These are phyloP conservation scores for Trichocomaceae sp. DNA, from an alignment of 2,329 filamentous ascomycete species.

Conservation along the genomic window DNA sequence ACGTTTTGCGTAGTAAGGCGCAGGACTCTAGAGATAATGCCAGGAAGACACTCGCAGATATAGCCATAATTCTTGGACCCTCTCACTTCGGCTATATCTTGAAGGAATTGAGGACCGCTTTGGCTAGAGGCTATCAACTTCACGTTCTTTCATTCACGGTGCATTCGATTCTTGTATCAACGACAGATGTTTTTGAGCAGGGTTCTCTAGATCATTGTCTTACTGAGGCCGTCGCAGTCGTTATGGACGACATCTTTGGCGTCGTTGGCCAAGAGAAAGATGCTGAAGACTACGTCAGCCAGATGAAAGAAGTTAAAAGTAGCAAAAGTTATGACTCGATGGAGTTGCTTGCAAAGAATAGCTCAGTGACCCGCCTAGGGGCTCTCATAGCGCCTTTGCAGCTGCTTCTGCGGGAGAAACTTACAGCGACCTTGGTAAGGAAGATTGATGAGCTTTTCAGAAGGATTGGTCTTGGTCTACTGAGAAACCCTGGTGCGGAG, in stretches of 20 bases:
- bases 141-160: constrained; percentile 94
- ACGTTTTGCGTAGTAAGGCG: constrained; percentile 82
- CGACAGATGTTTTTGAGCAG: constrained; percentile 64
- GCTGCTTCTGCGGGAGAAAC: constrained; percentile 70
- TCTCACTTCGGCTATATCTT: constrained; percentile 86
- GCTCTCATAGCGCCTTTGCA: constrained; percentile 73
- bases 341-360: constrained; percentile 79
- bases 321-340: constrained; percentile 98
- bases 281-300: constrained; percentile 86
- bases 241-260: constrained; percentile 98
- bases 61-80: constrained; percentile 72
- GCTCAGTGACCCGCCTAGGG: constrained; percentile 66
- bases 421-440: constrained; percentile 73
- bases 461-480: constrained; percentile 72
- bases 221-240: constrained; percentile 66
- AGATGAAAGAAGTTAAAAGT: constrained; percentile 96
- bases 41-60: constrained; percentile 77
- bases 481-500: constrained; percentile 72
- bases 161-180: constrained; percentile 77
- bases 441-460: constrained; percentile 87
- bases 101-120: constrained; percentile 75
- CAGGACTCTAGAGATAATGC: constrained; percentile 88
- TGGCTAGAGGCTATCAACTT: constrained; percentile 82
- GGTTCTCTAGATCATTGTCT: constrained; percentile 89
- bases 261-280: constrained; percentile 91